A percentile compares a stretch with the other conserved stretches of the same genome.
Conservation (phyloP, 1,139 yeast species). For the Saccharomycopsis crataegensis region DNA sequence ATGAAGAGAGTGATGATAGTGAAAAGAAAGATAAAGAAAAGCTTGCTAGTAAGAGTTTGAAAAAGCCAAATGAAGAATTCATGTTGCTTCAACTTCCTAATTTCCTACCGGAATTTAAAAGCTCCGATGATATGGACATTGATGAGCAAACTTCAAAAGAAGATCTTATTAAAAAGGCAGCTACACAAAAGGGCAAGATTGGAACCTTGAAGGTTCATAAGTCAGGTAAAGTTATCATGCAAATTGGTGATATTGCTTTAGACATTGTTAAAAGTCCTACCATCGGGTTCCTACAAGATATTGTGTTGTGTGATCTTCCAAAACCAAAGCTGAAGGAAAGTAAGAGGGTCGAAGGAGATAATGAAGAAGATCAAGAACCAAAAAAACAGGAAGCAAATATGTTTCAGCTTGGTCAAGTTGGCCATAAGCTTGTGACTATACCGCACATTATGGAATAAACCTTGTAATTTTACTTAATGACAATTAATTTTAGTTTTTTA, state of each 20-base stretch:
- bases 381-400: constrained; percentile 1
- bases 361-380: constrained; percentile 2
- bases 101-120: constrained; percentile 48
- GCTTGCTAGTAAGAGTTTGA: constrained; percentile 25
- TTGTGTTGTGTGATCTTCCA: constrained; percentile 46
- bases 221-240: constrained; percentile 72
- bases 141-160: background rate
- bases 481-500: too few species aligned
- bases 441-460: constrained; percentile 6
- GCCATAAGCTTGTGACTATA: constrained; percentile 13
- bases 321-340: background rate
- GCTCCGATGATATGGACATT: background rate
- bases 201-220: constrained; percentile 71
- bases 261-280: constrained; percentile 71
- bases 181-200: constrained; percentile 42
- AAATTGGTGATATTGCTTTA: constrained; percentile 62
- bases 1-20: background rate
- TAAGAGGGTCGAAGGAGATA: constrained; percentile 2
- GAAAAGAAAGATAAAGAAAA: background rate
- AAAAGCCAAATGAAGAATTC: constrained; percentile 35
- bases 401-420: constrained; percentile 18
- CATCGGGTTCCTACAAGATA: constrained; percentile 66
- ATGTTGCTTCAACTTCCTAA: constrained; percentile 70
- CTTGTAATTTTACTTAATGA: too few species aligned
- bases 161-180: background rate